These are phyloP conservation scores for Taxillus chinensis DNA, from an alignment of 164 flowering plant genomes.

Conservation along the genomic window DNA sequence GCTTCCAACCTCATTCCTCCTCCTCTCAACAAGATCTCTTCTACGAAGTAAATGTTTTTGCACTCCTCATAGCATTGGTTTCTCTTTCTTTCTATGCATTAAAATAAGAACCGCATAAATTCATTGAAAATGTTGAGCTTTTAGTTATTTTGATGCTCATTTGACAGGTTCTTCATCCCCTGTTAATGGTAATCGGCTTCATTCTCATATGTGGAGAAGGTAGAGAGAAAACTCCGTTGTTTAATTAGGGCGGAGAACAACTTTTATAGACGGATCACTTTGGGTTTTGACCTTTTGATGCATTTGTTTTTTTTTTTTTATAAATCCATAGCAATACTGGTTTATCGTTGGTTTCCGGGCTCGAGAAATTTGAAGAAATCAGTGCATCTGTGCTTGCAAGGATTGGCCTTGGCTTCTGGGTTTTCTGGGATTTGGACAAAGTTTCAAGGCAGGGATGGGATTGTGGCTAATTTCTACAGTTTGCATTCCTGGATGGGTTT, in stretches of 20 bases:
- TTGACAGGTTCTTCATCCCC: slow-evolving; percentile 71
- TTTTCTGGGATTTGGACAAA: slow-evolving; percentile 86
- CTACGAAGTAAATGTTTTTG: slow-evolving; percentile 26
- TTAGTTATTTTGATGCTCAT: background rate
- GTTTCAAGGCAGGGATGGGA: slow-evolving; percentile 51
- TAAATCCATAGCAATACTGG: slow-evolving; percentile 36
- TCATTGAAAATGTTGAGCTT: background rate
- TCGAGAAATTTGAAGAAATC: slow-evolving; percentile 72
- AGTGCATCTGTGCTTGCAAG: slow-evolving; percentile 84
- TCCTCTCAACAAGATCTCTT: slow-evolving; percentile 41
- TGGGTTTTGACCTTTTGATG: background rate
- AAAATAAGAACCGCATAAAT: background rate
- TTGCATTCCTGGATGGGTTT: slow-evolving; percentile 97
- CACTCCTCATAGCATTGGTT: slow-evolving; percentile 4
- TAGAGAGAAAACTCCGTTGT: slow-evolving; percentile 11
- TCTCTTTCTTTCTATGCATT: background rate
- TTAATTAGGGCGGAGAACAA: background rate
- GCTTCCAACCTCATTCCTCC: slow-evolving; percentile 46
- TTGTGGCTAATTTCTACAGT: slow-evolving; percentile 78
- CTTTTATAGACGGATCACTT: too few species aligned
- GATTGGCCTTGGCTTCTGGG: slow-evolving; percentile 75
- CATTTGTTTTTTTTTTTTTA: slow-evolving; percentile 4
- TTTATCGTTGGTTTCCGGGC: slow-evolving; percentile 83
- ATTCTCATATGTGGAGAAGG: slow-evolving; percentile 94
- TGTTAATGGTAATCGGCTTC: slow-evolving; percentile 90